These are phyloP conservation scores for Cajanus cajan DNA, from an alignment of 306 rosid genomes.

Conservation along the genomic window DNA sequence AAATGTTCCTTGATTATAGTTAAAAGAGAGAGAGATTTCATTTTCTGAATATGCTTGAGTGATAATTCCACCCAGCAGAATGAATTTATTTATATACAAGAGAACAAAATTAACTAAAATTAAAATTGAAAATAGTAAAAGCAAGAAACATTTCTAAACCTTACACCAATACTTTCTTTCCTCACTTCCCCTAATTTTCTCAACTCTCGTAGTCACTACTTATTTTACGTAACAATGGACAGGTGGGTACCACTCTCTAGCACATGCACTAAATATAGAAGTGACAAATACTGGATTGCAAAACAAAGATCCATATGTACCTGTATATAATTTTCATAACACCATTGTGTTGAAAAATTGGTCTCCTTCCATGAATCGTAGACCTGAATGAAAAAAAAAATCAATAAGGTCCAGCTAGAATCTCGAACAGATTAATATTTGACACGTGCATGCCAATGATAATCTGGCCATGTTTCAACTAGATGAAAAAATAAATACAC, in stretches of 20 bases:
- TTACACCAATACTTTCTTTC: neutral
- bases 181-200: conserved; percentile 7
- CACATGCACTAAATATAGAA: neutral
- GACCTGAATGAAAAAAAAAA: no score
- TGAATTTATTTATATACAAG: no score
- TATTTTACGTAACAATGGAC: neutral
- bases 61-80: no score
- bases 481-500: neutral
- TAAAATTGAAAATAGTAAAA: neutral
- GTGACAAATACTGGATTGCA: neutral
- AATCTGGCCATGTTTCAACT: neutral
- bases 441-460: neutral
- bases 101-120: conserved; percentile 4
- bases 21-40: no score
- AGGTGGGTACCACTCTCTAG: neutral
- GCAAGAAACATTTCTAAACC: conserved; percentile 3
- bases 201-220: neutral
- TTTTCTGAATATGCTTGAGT: no score
- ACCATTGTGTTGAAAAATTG: no score
- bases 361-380: no score
- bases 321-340: no score
- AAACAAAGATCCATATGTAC: conserved; percentile 8
- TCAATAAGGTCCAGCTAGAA: neutral
- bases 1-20: conserved; percentile 10
- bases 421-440: neutral